Percentiles rank a stretch among this genome's conserved stretches.
Conservation (phyloP, 2,329 filamentous ascomycete species). For the Microsporum canis region DNA sequence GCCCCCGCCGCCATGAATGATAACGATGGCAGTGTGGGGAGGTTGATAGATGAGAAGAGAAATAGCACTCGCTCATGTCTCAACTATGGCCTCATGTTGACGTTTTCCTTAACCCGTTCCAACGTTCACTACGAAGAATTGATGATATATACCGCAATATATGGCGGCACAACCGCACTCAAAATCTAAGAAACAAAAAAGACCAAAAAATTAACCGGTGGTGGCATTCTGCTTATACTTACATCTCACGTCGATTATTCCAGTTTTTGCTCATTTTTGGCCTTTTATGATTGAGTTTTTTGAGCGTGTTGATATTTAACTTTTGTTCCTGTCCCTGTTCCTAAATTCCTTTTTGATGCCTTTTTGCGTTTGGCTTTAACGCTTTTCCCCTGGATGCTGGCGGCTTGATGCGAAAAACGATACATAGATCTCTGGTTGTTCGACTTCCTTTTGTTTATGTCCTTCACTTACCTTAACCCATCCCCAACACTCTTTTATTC, state of each 20-base stretch:
- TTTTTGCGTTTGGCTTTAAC: not conserved
- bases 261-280: not conserved
- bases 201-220: not conserved
- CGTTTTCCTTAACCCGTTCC: not conserved
- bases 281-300: slow-evolving; percentile 2
- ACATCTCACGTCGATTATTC: not conserved
- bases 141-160: not conserved
- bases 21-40: not conserved
- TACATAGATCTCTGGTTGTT: slow-evolving; percentile 1
- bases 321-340: not conserved
- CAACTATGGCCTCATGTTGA: too few species aligned
- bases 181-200: not conserved
- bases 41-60: too few species aligned
- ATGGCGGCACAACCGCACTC: not conserved
- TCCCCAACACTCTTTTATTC: not conserved
- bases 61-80: too few species aligned
- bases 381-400: not conserved
- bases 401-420: slow-evolving; percentile 4
- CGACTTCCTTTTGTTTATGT: not conserved
- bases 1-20: not conserved
- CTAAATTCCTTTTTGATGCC: not conserved
- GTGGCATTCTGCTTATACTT: not conserved
- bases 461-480: not conserved
- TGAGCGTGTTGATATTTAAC: slow-evolving; percentile 1
- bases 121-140: not conserved